A percentile compares a stretch with the other conserved stretches of the same genome.
Conservation (phyloP, 1,139 yeast genomes). For the Spathaspora sp. region DNA sequence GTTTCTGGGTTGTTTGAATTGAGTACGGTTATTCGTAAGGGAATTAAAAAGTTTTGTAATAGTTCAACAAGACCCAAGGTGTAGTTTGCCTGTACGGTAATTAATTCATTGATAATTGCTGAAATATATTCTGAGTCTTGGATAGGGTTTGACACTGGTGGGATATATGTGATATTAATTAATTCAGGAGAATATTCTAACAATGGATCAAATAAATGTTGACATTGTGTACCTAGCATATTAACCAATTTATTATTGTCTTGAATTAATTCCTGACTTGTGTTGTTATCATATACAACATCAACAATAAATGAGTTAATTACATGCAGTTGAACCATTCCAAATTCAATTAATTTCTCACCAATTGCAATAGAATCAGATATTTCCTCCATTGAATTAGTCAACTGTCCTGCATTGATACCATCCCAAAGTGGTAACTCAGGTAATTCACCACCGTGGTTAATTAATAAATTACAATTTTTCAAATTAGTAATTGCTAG, state of each 20-base stretch:
- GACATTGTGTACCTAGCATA: slow-evolving; percentile 79
- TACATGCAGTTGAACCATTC: slow-evolving; percentile 57
- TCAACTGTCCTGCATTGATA: slow-evolving; percentile 75
- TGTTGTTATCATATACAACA: slow-evolving; percentile 63
- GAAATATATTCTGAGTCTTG: slow-evolving; percentile 12
- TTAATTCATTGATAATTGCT: slow-evolving; percentile 64
- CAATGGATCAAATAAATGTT: slow-evolving; percentile 84
- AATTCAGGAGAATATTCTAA: slow-evolving; percentile 91
- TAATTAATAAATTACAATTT: slow-evolving; percentile 57
- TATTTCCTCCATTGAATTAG: slow-evolving; percentile 53
- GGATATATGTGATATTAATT: slow-evolving; percentile 63
- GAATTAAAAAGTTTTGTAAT: slow-evolving; percentile 75
- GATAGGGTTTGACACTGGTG: slow-evolving; percentile 21
- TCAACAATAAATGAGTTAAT: slow-evolving; percentile 64
- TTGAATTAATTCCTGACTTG: slow-evolving; percentile 31
- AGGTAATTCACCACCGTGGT: slow-evolving; percentile 25
- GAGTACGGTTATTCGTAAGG: slow-evolving; percentile 69
- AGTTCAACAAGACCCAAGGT: slow-evolving; percentile 72
- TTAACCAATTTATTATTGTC: slow-evolving; percentile 77
- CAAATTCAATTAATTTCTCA: slow-evolving; percentile 45
- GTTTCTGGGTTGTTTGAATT: slow-evolving; percentile 42
- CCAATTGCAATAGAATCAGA: slow-evolving; percentile 61
- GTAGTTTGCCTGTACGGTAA: slow-evolving; percentile 68
- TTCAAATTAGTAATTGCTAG: slow-evolving; percentile 74
- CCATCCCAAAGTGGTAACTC: slow-evolving; percentile 56